Percentiles rank a stretch among this genome's conserved stretches.
phyloP scores from a whole-genome alignment of 2,329 filamentous ascomycete genomes.

The Phoma sp. region DNA sequence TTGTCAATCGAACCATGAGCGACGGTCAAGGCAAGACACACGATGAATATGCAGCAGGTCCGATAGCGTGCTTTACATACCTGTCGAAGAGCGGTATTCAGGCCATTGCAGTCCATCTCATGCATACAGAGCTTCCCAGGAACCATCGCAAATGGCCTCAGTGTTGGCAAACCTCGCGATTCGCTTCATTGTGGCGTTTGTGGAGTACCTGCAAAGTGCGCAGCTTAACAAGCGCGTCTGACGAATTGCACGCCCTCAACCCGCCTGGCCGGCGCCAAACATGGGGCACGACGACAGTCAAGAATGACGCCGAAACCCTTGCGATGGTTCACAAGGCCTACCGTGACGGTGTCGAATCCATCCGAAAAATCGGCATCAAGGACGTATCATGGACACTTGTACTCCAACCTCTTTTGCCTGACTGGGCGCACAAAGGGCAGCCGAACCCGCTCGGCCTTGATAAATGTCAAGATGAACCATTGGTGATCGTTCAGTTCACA shows the following conservation, averaged over 20 bases:
- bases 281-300: constrained; percentile 47
- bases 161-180: constrained; percentile 41
- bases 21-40: constrained; percentile 19
- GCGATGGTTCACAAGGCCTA: constrained; percentile 37
- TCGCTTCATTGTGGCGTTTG: constrained; percentile 40
- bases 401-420: constrained; percentile 26
- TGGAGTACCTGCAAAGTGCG: constrained; percentile 46
- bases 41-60: constrained; percentile 53
- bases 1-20: constrained; percentile 10
- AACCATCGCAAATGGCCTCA: constrained; percentile 37
- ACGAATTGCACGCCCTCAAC: constrained; percentile 43
- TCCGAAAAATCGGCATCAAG: constrained; percentile 33
- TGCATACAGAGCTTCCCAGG: constrained; percentile 47
- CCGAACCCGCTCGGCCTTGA: constrained; percentile 22
- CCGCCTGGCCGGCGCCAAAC: constrained; percentile 42
- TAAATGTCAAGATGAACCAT: constrained; percentile 25
- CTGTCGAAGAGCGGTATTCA: constrained; percentile 63
- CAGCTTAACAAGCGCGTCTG: constrained; percentile 41
- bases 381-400: constrained; percentile 43
- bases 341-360: constrained; percentile 21
- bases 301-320: constrained; percentile 44
- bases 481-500: constrained; percentile 45
- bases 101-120: constrained; percentile 50
- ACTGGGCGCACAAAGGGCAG: constrained; percentile 24
- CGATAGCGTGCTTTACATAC: constrained; percentile 64